Percentiles rank a stretch among this genome's conserved stretches.
These are phyloP conservation scores for Hirschioporus abietinus DNA, from an alignment of 768 basidiomycete genomes.

Conservation along the genomic window DNA sequence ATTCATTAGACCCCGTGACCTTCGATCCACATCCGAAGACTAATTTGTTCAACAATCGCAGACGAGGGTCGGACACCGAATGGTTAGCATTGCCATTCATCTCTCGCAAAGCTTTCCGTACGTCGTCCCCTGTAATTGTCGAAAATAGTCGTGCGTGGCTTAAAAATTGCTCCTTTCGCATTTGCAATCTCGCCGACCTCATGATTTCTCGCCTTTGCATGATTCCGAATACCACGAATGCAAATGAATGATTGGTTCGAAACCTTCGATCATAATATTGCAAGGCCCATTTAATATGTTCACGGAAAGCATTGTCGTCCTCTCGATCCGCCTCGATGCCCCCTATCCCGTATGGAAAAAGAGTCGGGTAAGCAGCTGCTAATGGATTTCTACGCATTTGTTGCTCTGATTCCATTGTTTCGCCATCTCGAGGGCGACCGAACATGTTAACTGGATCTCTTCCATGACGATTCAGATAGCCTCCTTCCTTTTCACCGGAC, in stretches of 20 bases:
- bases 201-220: slow-evolving; percentile 30
- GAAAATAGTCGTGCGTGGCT: not conserved
- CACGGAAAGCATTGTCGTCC: not conserved
- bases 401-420: not conserved
- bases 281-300: slow-evolving; percentile 25
- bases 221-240: slow-evolving; percentile 35
- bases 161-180: not conserved
- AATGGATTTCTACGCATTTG: slow-evolving; percentile 3
- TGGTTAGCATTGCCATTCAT: not conserved
- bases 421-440: slow-evolving; percentile 19
- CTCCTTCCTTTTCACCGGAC: slow-evolving; percentile 17
- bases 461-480: slow-evolving; percentile 21
- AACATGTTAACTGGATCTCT: slow-evolving; percentile 20
- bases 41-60: not conserved
- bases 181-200: slow-evolving; percentile 12
- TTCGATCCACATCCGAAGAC: not conserved
- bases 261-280: slow-evolving; percentile 38
- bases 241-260: slow-evolving; percentile 32
- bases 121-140: not conserved
- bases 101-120: not conserved
- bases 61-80: not conserved
- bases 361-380: slow-evolving; percentile 20
- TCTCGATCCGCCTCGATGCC: slow-evolving; percentile 23
- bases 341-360: slow-evolving; percentile 33
- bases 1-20: not conserved